phyloP scores from a whole-genome alignment of 805 yeast genomes.

The Hanseniaspora taiwanica region DNA sequence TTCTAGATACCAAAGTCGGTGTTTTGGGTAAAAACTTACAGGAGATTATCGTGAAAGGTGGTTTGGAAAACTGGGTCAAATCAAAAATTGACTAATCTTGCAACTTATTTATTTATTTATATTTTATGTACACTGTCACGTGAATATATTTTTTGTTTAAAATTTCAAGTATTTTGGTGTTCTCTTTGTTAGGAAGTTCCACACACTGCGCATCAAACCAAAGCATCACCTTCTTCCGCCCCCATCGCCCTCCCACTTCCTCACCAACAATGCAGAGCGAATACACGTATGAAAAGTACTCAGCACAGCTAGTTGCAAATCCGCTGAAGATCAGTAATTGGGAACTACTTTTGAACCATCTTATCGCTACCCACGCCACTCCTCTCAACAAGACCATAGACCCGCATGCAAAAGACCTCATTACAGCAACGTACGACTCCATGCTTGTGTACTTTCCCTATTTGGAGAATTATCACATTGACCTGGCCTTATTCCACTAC shows the following conservation, averaged over 20 bases:
- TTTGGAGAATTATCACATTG: conserved; percentile 23
- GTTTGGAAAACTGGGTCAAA: conserved; percentile 96
- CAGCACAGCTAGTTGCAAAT: not conserved
- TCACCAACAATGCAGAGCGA: not conserved
- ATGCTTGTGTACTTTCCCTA: conserved; percentile 20
- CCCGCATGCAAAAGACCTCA: not conserved
- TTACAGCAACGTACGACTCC: conserved; percentile 15
- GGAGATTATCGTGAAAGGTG: conserved; percentile 94
- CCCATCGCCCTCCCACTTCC: not conserved
- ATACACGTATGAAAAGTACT: not conserved
- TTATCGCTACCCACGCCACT: conserved; percentile 11
- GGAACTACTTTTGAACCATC: conserved; percentile 20
- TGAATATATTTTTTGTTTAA: too few relatives aligned
- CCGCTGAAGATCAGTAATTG: conserved; percentile 10
- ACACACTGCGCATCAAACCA: too few relatives aligned
- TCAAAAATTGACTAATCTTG: conserved; percentile 29
- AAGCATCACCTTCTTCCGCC: too few relatives aligned
- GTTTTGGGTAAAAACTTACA: conserved; percentile 91
- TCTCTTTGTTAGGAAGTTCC: too few relatives aligned
- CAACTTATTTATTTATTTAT: not conserved
- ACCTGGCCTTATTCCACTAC: conserved; percentile 22
- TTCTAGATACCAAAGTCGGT: conserved; percentile 80
- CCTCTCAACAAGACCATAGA: conserved; percentile 15
- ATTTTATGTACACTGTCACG: not conserved
- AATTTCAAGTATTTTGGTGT: too few relatives aligned